These are phyloP conservation scores for Borovskyia barvae DNA, from an alignment of 208 protist species.

Conservation along the genomic window DNA sequence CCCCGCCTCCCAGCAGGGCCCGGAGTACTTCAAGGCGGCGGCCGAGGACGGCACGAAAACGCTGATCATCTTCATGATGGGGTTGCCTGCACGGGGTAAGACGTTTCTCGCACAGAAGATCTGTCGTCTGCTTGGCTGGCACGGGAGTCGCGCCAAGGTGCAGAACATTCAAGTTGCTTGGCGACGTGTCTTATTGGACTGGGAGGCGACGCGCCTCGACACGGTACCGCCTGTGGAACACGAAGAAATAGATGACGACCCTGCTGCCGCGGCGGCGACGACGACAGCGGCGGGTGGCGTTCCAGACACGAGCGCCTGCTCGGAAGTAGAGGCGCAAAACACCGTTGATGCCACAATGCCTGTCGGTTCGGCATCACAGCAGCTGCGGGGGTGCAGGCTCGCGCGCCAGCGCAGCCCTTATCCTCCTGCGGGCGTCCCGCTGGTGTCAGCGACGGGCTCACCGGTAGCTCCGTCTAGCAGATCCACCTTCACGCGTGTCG, in stretches of 20 bases:
- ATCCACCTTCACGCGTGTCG: neutral
- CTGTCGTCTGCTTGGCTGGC: slow-evolving; percentile 82
- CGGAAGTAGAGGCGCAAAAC: neutral
- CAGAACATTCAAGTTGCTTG: slow-evolving; percentile 79
- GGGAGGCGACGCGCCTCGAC: slow-evolving; percentile 23
- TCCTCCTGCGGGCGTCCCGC: no score
- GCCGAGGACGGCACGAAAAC: slow-evolving; percentile 43
- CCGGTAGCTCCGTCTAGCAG: neutral
- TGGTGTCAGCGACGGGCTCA: neutral
- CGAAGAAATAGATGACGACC: no score
- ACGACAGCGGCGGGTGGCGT: neutral
- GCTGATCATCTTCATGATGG: slow-evolving; percentile 87
- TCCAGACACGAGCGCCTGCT: neutral
- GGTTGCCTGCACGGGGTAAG: slow-evolving; percentile 87
- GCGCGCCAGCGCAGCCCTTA: no score
- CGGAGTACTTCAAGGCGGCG: slow-evolving; percentile 60
- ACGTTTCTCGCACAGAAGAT: slow-evolving; percentile 91
- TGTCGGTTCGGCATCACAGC: neutral
- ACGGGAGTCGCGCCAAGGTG: slow-evolving; percentile 64
- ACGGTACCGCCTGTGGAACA: no score
- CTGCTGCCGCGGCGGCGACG: no score
- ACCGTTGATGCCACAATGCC: neutral
- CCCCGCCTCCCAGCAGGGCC: slow-evolving; percentile 65
- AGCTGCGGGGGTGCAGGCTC: neutral
- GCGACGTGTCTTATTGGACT: slow-evolving; percentile 58